Conservation (phyloP, 1,284 basidiomycete species). For the Inonotus hispidus region DNA sequence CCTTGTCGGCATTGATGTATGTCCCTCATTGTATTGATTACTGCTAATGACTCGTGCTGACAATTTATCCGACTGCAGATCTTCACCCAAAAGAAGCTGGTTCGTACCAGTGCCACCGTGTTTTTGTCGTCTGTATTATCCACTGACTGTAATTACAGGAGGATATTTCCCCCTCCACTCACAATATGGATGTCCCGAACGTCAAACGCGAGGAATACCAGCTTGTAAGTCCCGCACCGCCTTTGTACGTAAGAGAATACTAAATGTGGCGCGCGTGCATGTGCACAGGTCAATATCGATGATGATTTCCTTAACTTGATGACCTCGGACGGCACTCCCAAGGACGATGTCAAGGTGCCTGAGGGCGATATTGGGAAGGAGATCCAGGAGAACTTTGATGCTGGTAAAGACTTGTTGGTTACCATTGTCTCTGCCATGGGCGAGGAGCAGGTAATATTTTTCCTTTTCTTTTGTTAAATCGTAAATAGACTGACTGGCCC, state of each 20-base stretch:
- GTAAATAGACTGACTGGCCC: not conserved
- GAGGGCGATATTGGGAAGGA: conserved; percentile 79
- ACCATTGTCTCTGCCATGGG: conserved; percentile 91
- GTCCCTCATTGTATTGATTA: conserved; percentile 29
- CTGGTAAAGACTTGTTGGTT: conserved; percentile 84
- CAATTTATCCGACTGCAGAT: conserved; percentile 48
- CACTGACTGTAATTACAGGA: conserved; percentile 48
- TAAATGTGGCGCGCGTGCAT: not conserved
- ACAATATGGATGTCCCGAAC: conserved; percentile 99
- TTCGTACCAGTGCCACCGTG: conserved; percentile 30
- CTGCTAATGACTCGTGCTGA: conserved; percentile 8
- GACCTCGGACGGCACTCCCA: conserved; percentile 75
- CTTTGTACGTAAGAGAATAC: conserved; percentile 7
- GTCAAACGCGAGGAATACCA: conserved; percentile 89
- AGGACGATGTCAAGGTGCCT: conserved; percentile 96
- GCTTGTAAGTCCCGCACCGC: conserved; percentile 53
- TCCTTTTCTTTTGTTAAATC: not conserved
- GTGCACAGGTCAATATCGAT: conserved; percentile 70
- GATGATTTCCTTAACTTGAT: conserved; percentile 96
- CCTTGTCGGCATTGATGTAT: conserved; percentile 92
- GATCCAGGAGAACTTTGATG: conserved; percentile 75
- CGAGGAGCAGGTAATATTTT: conserved; percentile 69
- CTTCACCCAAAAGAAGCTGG: conserved; percentile 93
- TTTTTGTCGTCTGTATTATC: not conserved
- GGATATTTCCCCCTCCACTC: conserved; percentile 97